Conservation (phyloP, 345 rosid genomes). For the Jatropha curcas region DNA sequence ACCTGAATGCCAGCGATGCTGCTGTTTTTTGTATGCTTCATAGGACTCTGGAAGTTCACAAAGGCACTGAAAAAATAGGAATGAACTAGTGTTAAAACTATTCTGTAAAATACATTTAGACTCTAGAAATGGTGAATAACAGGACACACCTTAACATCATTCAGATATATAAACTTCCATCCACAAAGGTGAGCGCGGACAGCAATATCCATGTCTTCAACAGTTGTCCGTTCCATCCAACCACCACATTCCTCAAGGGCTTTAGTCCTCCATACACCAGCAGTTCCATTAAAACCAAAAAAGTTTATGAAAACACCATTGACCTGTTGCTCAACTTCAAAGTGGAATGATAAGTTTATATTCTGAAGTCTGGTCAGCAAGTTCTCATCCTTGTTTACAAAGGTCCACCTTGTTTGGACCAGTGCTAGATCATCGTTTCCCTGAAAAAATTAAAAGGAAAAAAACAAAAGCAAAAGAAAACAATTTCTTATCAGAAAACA, state of each 20-base stretch:
- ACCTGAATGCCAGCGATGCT: conserved; percentile 97
- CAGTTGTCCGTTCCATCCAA: conserved; percentile 93
- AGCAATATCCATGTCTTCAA: conserved; percentile 94
- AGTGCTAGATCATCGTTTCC: conserved; percentile 74
- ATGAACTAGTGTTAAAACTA: not conserved
- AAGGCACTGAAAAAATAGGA: conserved; percentile 55
- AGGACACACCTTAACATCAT: conserved; percentile 71
- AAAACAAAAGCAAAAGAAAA: not conserved
- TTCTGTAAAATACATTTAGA: not conserved
- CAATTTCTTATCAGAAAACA: not conserved
- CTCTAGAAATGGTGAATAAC: not conserved
- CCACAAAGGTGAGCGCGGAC: conserved; percentile 94
- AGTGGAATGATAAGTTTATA: conserved; percentile 82
- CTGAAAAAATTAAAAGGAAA: conserved; percentile 31
- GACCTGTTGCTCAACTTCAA: conserved; percentile 94
- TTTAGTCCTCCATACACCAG: conserved; percentile 91
- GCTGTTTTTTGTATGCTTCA: conserved; percentile 95
- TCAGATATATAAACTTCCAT: conserved; percentile 84
- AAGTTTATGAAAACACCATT: conserved; percentile 81
- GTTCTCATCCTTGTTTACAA: conserved; percentile 92
- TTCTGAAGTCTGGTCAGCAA: conserved; percentile 86
- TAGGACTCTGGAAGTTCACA: conserved; percentile 98
- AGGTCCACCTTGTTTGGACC: conserved; percentile 89
- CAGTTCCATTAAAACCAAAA: conserved; percentile 93
- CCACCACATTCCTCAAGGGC: conserved; percentile 94